phyloP scores from a whole-genome alignment of 2,329 filamentous ascomycete genomes.

The Colletotrichum sp. region DNA sequence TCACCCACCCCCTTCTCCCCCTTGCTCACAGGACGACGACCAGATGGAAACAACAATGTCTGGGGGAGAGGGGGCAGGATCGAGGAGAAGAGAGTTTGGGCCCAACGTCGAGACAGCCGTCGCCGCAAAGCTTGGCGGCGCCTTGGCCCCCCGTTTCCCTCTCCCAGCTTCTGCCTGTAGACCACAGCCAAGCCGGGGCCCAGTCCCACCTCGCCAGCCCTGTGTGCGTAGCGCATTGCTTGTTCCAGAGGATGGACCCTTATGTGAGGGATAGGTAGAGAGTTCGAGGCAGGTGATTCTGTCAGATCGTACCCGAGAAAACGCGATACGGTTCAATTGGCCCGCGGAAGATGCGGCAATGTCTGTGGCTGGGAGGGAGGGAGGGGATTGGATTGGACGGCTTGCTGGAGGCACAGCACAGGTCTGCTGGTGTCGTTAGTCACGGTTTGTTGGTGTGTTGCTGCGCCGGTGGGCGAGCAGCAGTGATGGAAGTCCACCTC shows the following conservation, averaged over 20 bases:
- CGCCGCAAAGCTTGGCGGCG: constrained; percentile 20
- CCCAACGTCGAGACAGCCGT: constrained; percentile 19
- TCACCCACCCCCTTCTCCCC: neutral
- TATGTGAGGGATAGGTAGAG: neutral
- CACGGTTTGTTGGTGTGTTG: neutral
- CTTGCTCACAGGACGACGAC: neutral
- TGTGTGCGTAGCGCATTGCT: neutral
- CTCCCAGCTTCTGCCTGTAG: neutral
- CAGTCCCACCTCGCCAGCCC: neutral
- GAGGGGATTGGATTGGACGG: neutral
- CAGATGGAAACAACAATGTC: neutral
- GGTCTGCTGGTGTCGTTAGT: neutral
- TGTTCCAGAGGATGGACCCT: neutral
- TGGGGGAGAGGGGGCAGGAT: neutral
- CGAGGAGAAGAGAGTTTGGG: constrained; percentile 2
- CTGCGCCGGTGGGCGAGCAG: neutral
- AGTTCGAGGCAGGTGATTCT: neutral
- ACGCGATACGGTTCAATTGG: neutral
- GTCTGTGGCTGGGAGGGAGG: neutral
- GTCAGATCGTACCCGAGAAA: neutral
- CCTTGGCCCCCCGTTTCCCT: neutral
- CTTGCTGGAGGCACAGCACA: neutral
- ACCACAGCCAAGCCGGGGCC: neutral
- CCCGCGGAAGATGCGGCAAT: neutral
- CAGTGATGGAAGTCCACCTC: neutral